Conservation (phyloP, 2,329 filamentous ascomycete species). For the Penicillium sp. region DNA sequence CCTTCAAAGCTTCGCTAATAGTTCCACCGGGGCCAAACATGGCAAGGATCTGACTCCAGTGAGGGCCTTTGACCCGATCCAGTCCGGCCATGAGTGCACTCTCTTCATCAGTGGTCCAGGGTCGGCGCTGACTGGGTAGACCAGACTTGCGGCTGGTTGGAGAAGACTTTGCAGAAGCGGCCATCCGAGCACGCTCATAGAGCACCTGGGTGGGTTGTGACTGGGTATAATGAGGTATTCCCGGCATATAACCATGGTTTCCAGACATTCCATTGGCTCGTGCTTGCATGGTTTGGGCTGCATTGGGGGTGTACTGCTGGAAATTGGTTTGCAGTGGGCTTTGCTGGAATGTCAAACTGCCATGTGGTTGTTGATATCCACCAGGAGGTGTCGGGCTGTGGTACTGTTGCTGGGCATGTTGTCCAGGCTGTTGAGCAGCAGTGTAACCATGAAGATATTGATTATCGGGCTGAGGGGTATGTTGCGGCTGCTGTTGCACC, state of each 20-base stretch:
- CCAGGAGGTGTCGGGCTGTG: slow-evolving; percentile 36
- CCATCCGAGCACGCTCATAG: slow-evolving; percentile 58
- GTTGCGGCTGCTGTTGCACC: slow-evolving; percentile 23
- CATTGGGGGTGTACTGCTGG: slow-evolving; percentile 43
- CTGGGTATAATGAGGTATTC: slow-evolving; percentile 48
- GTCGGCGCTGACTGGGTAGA: slow-evolving; percentile 63
- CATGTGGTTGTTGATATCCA: slow-evolving; percentile 35
- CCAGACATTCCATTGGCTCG: slow-evolving; percentile 36
- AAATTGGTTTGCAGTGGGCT: slow-evolving; percentile 42
- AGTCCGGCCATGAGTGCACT: slow-evolving; percentile 86
- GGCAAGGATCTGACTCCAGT: slow-evolving; percentile 88
- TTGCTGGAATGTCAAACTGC: slow-evolving; percentile 40
- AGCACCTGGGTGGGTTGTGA: slow-evolving; percentile 55
- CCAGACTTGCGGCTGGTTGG: slow-evolving; percentile 54
- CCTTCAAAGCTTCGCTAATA: slow-evolving; percentile 78
- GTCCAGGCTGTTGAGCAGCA: slow-evolving; percentile 31
- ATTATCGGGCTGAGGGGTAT: slow-evolving; percentile 26
- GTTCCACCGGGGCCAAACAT: slow-evolving; percentile 79
- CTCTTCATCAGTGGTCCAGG: slow-evolving; percentile 87
- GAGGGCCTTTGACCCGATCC: slow-evolving; percentile 83
- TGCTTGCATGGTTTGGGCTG: slow-evolving; percentile 28
- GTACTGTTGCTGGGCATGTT: slow-evolving; percentile 31
- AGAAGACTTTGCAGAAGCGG: slow-evolving; percentile 56
- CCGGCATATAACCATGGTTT: slow-evolving; percentile 47
- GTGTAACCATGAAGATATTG: slow-evolving; percentile 38